These are phyloP conservation scores for Teratosphaeria epicoccoides DNA, from an alignment of 2,329 filamentous ascomycete species.

Conservation along the genomic window DNA sequence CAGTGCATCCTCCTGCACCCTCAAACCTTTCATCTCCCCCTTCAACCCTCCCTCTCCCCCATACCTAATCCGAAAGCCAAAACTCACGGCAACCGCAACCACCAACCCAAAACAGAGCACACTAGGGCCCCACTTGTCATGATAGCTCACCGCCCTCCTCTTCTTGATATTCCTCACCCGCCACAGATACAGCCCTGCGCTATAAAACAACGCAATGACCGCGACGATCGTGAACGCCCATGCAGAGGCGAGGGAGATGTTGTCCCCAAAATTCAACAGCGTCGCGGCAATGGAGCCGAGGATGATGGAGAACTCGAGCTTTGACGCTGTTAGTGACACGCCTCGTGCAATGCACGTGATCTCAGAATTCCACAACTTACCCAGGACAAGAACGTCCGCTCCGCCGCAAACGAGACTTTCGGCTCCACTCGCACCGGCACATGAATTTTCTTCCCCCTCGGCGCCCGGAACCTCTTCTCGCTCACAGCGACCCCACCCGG, in stretches of 20 bases:
- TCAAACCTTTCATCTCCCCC: not conserved
- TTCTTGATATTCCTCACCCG: conserved; percentile 75
- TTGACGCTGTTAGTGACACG: not conserved
- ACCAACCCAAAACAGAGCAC: conserved; percentile 65
- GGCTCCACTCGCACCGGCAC: conserved; percentile 93
- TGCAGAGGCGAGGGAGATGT: conserved; percentile 52
- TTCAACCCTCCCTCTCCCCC: conserved; percentile 39
- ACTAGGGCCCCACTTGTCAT: conserved; percentile 79
- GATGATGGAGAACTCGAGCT: conserved; percentile 94
- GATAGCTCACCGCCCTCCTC: conserved; percentile 76
- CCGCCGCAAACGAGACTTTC: conserved; percentile 94
- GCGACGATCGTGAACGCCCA: conserved; percentile 71
- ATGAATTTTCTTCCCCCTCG: conserved; percentile 79
- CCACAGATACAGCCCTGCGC: conserved; percentile 75
- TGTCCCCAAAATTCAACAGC: conserved; percentile 66
- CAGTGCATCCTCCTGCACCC: not conserved
- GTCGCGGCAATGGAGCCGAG: conserved; percentile 79
- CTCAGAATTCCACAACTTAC: conserved; percentile 38
- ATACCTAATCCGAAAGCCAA: conserved; percentile 59
- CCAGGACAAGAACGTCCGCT: conserved; percentile 93
- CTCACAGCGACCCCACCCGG: conserved; percentile 27
- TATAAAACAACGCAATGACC: conserved; percentile 68
- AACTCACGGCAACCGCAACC: conserved; percentile 63
- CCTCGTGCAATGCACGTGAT: no score
- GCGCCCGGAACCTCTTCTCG: conserved; percentile 53